Base-by-base conservation (phyloP, 2,329 filamentous ascomycete species). In the Dactylellina sp. region DNA sequence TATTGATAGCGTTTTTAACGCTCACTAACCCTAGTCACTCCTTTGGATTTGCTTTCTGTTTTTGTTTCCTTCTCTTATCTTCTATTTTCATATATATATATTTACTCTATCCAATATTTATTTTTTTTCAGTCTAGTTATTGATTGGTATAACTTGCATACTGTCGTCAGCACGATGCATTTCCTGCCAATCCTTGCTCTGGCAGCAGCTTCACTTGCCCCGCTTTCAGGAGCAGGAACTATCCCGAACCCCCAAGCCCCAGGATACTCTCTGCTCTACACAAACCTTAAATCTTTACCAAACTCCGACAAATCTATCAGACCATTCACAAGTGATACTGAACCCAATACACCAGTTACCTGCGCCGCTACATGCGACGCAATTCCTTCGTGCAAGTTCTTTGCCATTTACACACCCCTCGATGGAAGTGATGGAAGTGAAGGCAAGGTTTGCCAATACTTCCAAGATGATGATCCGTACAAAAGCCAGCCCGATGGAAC, bases 11-110 rank as follows among this genome's bases (percentile, higher is more conserved):
- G 7, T 57, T 32, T n/a, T 9, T 57, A 2, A 57, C n/a, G 14
- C n/a, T 42, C 40, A 55, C 63, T 61, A 11, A 61, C 64, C 28
- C 18, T 14, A 71, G 65, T 71, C 65, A 62, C 57, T 71, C 65
- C 1, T 71, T 62, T 71, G 16, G 22, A 20, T 28, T n/a, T n/a
- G n/a, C n/a, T n/a, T n/a, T n/a, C n/a, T n/a, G n/a, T n/a, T n/a
- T 39, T 9, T 28, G 28, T 53, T 50, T 1, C 25, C n/a, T 47
- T 39, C 7, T 46, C 7, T 14, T 25, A 16, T 55, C 25, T 22
- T 56, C 37, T 35, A 18, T 22, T 28, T 44, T 40, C 11, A 7
- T 12, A 12, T 49, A 11, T 44, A 37, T 20, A 1, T 3, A 1
- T 25, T 44, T 32, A 1, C 32, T 44, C 22, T 32, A 44, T 2